These are phyloP conservation scores for Melocanna baccifera DNA, from an alignment of 176 grass and related monocot species.

Conservation along the genomic window DNA sequence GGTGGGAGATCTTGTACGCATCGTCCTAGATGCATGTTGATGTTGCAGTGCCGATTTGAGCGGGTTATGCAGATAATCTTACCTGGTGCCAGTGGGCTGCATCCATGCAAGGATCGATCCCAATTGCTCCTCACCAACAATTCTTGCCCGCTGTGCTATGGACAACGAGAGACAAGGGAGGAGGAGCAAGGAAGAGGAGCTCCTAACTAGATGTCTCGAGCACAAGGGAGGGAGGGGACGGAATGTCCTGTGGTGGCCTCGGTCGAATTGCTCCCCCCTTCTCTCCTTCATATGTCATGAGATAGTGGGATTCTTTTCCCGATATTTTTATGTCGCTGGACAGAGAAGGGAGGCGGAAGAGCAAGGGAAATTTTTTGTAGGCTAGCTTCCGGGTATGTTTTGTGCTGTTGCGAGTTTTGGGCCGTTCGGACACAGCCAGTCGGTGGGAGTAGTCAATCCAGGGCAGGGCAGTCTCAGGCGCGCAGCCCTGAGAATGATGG, in stretches of 20 bases:
- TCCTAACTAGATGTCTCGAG: constrained; percentile 9
- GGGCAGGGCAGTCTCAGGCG: background rate
- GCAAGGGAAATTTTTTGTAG: background rate
- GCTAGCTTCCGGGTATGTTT: background rate
- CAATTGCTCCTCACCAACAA: constrained; percentile 22
- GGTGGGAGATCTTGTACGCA: constrained; percentile 34
- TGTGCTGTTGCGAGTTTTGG: constrained; percentile 11
- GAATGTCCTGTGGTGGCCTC: constrained; percentile 43
- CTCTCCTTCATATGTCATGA: constrained; percentile 47
- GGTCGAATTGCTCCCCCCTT: constrained; percentile 44
- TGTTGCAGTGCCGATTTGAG: background rate
- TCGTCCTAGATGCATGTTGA: constrained; percentile 1
- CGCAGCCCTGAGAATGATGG: constrained; percentile 31
- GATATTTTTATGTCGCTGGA: constrained; percentile 31
- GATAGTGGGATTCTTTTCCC: constrained; percentile 53
- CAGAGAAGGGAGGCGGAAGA: background rate
- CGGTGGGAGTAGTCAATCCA: constrained; percentile 32
- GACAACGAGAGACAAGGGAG: background rate
- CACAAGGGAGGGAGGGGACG: constrained; percentile 30
- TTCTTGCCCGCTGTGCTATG: background rate
- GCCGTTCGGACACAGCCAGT: background rate
- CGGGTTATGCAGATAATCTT: constrained; percentile 19
- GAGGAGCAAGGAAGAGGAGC: background rate
- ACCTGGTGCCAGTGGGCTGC: constrained; percentile 83
- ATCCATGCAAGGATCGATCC: constrained; percentile 70